Base-by-base conservation (phyloP, 495 filamentous ascomycete genomes). In the Clavariopsis aquatica region DNA sequence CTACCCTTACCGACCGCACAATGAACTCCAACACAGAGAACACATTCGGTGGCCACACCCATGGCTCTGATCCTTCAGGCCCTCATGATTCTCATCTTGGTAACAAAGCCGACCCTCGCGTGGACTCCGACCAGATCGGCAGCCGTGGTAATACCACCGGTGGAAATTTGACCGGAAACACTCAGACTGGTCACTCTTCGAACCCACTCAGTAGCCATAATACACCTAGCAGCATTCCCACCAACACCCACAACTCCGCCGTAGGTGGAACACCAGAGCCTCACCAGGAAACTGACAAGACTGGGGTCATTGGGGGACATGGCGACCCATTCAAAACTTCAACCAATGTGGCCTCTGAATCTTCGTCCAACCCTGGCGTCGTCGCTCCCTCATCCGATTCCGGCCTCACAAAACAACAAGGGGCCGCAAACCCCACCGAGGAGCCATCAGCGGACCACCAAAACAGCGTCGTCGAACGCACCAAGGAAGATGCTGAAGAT, bases 61-160 rank as follows among this genome's bases (percentile, higher is more conserved):
- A 63, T 36, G 38, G 51, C 3, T 43, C 62, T 36, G 59, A 62
- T 46, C 51, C 64, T 7, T 52, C 51, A 52, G 81, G 77, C 29
- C 74, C 79, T 24, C 77, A 83, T 70, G 57, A 63, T 26, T 74
- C 75, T 54, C 76, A 77, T 9, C 46, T 74, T 9, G 76, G 68
- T 22, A 82, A 84, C 72, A 78, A 79, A 24, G 75, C 75, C 24
- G 81, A 81, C 68, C 78, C 79, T n/a, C 75, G 78, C 65, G 69
- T 81, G 46, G 78, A 82, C 69, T 78, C 77, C 66, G 79, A 82
- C 60, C 74, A 72, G 38, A 51, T 66, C 17, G 74, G 76, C 38
- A 62, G 67, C 27, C 66, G 62, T 43, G 74, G 73, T 60, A 70
- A 71, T 17, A 64, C 70, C 43, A 65, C 47, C 45, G 36, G 38